Evolutionary conservation across 2,329 filamentous ascomycete species (phyloP).

Genomic region (Fusarium sp.): DNA sequence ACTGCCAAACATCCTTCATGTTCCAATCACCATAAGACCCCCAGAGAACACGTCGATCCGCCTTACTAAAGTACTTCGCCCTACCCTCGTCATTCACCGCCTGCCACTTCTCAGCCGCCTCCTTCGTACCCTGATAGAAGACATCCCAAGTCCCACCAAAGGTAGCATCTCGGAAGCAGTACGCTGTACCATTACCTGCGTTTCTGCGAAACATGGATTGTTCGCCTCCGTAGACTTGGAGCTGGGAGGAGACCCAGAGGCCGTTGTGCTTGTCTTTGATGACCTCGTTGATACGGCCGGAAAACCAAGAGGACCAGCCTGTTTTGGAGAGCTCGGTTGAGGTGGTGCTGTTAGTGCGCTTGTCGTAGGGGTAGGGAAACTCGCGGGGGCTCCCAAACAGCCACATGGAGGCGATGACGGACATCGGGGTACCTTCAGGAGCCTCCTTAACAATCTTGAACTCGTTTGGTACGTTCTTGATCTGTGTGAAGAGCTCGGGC

Average conservation of each 20-base stretch:
- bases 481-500: neutral
- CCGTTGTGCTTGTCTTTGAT: conserved; percentile 32
- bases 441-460: neutral
- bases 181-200: conserved; percentile 56
- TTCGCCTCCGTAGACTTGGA: conserved; percentile 57
- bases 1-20: conserved; percentile 42
- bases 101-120: conserved; percentile 50
- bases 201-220: conserved; percentile 55
- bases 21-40: conserved; percentile 51
- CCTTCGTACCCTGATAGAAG: neutral
- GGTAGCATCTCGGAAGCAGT: conserved; percentile 58
- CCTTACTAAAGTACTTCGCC: conserved; percentile 49
- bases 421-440: neutral
- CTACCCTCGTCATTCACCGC: conserved; percentile 51
- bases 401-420: conserved; percentile 43
- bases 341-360: conserved; percentile 56
- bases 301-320: conserved; percentile 45
- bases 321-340: conserved; percentile 53
- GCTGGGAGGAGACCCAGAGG: conserved; percentile 52
- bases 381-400: conserved; percentile 57
- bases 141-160: conserved; percentile 29
- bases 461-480: neutral
- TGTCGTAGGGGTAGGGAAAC: conserved; percentile 59
- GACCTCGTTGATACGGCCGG: conserved; percentile 28
- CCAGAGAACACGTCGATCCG: conserved; percentile 52